Percentiles rank a stretch among this genome's conserved stretches.
phyloP scores from a whole-genome alignment of 805 yeast genomes.

The Yarrowia keelungensis region DNA sequence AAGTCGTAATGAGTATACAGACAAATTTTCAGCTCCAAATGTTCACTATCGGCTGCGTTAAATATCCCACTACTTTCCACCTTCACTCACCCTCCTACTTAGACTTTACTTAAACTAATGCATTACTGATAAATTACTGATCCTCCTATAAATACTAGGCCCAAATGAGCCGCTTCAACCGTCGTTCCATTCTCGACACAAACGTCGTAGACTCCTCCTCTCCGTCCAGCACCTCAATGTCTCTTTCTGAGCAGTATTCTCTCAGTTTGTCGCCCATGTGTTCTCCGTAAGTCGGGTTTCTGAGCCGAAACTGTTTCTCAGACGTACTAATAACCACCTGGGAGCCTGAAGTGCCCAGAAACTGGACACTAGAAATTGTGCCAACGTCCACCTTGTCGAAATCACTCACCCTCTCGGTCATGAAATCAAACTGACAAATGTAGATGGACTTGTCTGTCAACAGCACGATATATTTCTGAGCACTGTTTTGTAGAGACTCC shows the following conservation, averaged over 20 bases:
- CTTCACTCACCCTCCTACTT: too few species aligned
- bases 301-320: conserved; percentile 8
- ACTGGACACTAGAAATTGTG: conserved; percentile 1
- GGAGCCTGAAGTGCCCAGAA: conserved; percentile 18
- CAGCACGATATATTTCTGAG: conserved; percentile 46
- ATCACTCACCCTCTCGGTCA: conserved; percentile 43
- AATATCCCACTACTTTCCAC: too few species aligned
- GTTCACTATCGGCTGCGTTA: too few species aligned
- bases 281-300: not conserved
- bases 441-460: conserved; percentile 46
- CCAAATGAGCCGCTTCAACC: conserved; percentile 27
- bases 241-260: not conserved
- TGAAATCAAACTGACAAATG: conserved; percentile 45
- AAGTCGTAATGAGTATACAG: too few species aligned
- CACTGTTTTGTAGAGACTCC: conserved; percentile 42
- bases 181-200: conserved; percentile 25
- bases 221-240: not conserved
- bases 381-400: conserved; percentile 32
- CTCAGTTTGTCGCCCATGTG: conserved; percentile 26
- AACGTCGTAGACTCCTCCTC: conserved; percentile 12
- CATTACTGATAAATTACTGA: not conserved
- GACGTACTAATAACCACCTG: conserved; percentile 13
- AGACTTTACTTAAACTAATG: not conserved
- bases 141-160: conserved; percentile 14
- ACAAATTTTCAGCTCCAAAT: too few species aligned